Conservation (phyloP, 768 basidiomycete genomes). For the Atractiella rhizophila region DNA sequence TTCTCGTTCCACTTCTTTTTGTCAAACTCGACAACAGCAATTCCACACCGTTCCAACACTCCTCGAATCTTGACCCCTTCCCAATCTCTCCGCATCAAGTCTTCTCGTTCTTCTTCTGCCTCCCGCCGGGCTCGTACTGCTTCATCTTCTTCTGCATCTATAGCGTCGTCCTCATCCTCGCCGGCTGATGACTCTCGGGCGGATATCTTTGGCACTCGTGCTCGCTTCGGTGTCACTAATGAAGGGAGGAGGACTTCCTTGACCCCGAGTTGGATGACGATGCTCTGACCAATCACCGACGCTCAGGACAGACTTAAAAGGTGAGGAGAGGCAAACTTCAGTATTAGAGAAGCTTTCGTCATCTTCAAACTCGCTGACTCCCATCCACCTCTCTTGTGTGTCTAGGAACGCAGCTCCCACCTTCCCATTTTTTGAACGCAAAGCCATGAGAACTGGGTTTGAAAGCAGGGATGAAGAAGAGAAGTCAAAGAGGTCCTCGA, state of each 20-base stretch:
- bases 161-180: conserved; percentile 19
- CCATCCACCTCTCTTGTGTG: conserved; percentile 56
- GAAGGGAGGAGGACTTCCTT: conserved; percentile 67
- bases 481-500: no score
- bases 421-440: no score
- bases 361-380: conserved; percentile 73
- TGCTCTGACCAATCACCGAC: conserved; percentile 32
- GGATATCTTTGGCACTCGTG: no score
- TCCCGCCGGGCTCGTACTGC: conserved; percentile 56
- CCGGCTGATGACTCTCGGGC: no score
- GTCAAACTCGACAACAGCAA: neutral
- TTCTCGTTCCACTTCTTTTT: conserved; percentile 61
- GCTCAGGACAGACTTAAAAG: neutral
- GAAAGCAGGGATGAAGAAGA: no score
- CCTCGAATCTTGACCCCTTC: no score
- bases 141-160: conserved; percentile 42
- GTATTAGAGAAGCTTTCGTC: conserved; percentile 88
- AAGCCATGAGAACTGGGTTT: no score
- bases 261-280: conserved; percentile 86
- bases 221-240: conserved; percentile 15
- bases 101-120: no score
- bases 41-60: no score
- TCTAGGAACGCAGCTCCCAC: conserved; percentile 83
- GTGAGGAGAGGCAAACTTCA: conserved; percentile 32
- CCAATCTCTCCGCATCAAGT: no score